Conservation (phyloP, 768 basidiomycete genomes). For the Russula emetica region DNA sequence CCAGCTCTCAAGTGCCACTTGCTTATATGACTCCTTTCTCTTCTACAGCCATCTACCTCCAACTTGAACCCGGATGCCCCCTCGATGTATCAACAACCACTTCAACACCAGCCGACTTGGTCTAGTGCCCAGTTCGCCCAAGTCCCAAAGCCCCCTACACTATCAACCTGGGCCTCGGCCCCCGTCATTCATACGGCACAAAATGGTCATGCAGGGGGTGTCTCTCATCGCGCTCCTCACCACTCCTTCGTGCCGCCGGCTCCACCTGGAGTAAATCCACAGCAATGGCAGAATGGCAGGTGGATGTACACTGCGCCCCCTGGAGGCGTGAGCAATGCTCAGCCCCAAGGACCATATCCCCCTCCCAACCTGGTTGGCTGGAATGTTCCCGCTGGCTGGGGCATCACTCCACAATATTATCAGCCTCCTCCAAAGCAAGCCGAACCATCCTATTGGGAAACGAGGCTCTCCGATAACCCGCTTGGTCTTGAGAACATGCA, state of each 20-base stretch:
- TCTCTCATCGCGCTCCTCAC: not conserved
- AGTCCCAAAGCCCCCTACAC: constrained; percentile 3
- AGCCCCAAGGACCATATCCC: constrained; percentile 9
- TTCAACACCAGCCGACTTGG: constrained; percentile 22
- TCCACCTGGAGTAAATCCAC: constrained; percentile 27
- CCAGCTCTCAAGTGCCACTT: not conserved
- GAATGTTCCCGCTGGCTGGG: constrained; percentile 26
- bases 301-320: constrained; percentile 22
- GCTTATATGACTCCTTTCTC: constrained; percentile 9
- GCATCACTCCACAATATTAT: constrained; percentile 30
- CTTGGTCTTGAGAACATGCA: constrained; percentile 64
- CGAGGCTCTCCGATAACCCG: constrained; percentile 55
- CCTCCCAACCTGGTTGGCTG: constrained; percentile 24
- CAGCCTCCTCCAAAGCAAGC: constrained; percentile 67
- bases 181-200: constrained; percentile 15
- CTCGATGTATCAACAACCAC: constrained; percentile 24
- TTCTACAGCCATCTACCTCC: not conserved
- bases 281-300: constrained; percentile 28
- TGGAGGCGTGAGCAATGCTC: constrained; percentile 3
- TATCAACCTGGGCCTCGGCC: constrained; percentile 26
- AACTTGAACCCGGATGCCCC: constrained; percentile 18
- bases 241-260: constrained; percentile 24
- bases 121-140: constrained; percentile 17
- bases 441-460: constrained; percentile 62
- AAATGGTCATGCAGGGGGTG: not conserved